phyloP scores from a whole-genome alignment of 768 basidiomycete genomes.

The Leccinum barrowsii region DNA sequence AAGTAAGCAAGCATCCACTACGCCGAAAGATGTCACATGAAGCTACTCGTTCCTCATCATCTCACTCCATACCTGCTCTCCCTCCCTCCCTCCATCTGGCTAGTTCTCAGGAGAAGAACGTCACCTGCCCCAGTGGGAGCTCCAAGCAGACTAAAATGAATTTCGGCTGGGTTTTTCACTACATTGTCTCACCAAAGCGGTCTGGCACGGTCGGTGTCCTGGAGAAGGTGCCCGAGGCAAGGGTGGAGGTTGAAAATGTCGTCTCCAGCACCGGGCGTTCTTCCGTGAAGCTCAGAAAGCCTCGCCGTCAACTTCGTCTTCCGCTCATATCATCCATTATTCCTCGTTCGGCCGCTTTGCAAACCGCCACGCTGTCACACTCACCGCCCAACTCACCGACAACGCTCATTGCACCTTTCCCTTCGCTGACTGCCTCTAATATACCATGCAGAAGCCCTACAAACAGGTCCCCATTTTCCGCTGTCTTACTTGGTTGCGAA shows the following conservation, averaged over 20 bases:
- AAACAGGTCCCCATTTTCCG: constrained; percentile 11
- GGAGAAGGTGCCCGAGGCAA: constrained; percentile 3
- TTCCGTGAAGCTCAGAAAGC: not conserved
- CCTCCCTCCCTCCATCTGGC: constrained; percentile 16
- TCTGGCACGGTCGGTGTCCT: not conserved
- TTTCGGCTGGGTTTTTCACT: constrained; percentile 42
- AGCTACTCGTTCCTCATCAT: constrained; percentile 6
- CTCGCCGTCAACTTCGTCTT: not conserved
- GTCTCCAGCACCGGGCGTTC: not conserved
- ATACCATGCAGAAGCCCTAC: constrained; percentile 11
- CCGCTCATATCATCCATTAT: not conserved
- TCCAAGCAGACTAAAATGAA: constrained; percentile 35
- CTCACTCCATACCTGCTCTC: constrained; percentile 7
- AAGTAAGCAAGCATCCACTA: not conserved
- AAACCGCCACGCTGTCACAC: not conserved
- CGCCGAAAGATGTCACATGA: constrained; percentile 10
- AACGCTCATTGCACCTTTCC: constrained; percentile 7
- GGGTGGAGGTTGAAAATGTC: constrained; percentile 1
- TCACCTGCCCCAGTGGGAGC: constrained; percentile 27
- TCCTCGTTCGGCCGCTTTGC: constrained; percentile 2
- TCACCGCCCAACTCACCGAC: constrained; percentile 2
- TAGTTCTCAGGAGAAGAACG: constrained; percentile 4
- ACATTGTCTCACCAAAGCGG: constrained; percentile 23
- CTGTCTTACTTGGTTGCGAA: constrained; percentile 7
- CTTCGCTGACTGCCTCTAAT: constrained; percentile 9